Evolutionary conservation across 2,329 filamentous ascomycete genomes (phyloP), one percentile per base, ranked within the genome.

Genomic region (Xylogone sp.): DNA sequence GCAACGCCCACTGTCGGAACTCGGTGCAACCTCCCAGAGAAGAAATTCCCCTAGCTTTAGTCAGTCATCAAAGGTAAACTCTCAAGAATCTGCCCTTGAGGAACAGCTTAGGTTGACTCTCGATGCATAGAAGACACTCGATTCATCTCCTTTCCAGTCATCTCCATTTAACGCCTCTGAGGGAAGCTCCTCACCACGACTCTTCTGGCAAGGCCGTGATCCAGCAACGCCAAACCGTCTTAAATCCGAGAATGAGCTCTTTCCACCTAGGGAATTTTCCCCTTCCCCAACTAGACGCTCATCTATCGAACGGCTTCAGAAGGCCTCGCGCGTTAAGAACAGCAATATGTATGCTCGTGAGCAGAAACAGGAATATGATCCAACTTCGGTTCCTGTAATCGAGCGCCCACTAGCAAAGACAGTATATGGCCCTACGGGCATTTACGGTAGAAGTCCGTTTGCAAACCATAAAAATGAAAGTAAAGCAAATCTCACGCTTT

Each of bases 321-420:
- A 87, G 68, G 92, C 91, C 27, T 96, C 93, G 50, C 88, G 94
- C 54, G 94, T 99, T 64, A 96, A 93, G 79, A 97, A 96, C 75
- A 97, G 93, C 79, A 96, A 87, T 73, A 97, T 97, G 78, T 90
- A 96, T 68, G 91, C 90, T 42, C 87, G 92, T 50, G 92, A 97
- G 72, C 87, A 91, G 66, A 92, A 92, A 72, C 84, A 91, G 68
- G 88, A 95, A 74, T 97, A 97, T 75, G 90, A 97, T 69, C 90
- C 92, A 22, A 81, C 86, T 51, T 82, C 83, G 59, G 72, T 91
- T 50, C 87, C 88, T 44, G 78, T 88, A 53, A 81, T 96, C 55
- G 90, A 97, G 72, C 83, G 91, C 56, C 90, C 92, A 34, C 77
- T 95, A 59, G 83, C 88, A 65, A 86, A 85, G 67, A 90, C 87